phyloP scores from a whole-genome alignment of 495 filamentous ascomycete genomes.

The Neurospora sp. region DNA sequence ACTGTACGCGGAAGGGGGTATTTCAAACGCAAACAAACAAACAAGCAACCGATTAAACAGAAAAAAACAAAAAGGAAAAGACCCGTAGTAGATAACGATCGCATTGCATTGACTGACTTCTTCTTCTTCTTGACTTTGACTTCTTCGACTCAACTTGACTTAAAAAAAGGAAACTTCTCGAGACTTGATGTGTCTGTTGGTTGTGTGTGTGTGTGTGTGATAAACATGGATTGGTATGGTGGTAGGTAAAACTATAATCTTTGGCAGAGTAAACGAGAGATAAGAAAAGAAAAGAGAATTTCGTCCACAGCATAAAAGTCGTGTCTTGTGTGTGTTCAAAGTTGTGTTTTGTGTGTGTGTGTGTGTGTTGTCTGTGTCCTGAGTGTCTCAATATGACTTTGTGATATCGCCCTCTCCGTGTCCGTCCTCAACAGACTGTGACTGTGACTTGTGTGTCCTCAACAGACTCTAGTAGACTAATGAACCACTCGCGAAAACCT shows the following conservation, averaged over 20 bases:
- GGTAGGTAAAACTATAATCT: neutral
- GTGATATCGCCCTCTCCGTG: neutral
- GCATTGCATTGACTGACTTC: neutral
- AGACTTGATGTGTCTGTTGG: neutral
- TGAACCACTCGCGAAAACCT: constrained; percentile 1
- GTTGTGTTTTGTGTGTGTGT: neutral
- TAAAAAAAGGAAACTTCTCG: neutral
- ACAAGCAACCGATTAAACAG: neutral
- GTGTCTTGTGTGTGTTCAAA: neutral
- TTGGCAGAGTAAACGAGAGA: neutral
- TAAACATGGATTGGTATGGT: neutral
- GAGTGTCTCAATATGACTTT: neutral
- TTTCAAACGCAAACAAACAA: neutral
- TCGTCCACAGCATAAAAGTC: constrained; percentile 9
- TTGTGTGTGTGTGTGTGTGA: neutral
- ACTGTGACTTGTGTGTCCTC: constrained; percentile 1
- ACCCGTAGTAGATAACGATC: neutral
- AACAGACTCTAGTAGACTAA: constrained; percentile 2
- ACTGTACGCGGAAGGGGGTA: neutral
- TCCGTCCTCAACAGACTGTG: neutral
- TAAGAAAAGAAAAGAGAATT: neutral
- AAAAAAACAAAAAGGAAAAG: neutral
- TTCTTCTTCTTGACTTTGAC: neutral
- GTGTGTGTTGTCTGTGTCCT: neutral
- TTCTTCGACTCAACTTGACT: neutral